Evolutionary conservation across 768 basidiomycete genomes (phyloP), one percentile per base, ranked within the genome.

Genomic region (Chalciporus chontae): DNA sequence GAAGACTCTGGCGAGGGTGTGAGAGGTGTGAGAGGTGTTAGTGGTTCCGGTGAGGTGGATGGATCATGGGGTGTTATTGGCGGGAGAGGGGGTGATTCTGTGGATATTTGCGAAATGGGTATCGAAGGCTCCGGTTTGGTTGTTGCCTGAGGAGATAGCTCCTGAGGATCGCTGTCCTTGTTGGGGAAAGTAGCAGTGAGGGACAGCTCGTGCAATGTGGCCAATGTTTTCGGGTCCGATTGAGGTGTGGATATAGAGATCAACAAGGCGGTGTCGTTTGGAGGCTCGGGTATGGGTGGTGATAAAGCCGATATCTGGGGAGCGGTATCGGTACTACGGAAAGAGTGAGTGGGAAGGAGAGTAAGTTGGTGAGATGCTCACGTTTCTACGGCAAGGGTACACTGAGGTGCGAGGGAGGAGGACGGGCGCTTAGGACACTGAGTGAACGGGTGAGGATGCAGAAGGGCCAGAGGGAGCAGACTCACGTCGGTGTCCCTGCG

Each of bases 1-100:
- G 64, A 64, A 0, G 58, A 47, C 5, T 55, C 51, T 13, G 60
- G 58, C 3, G 59, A 55, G 6, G 61, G 57, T 14, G 64, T 56
- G 18, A 65, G 52, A 0, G 61, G 64, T 9, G 64, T 53, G 17
- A 58, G 42, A 1, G 62, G 65, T 0, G 58, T 55, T 15, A 58
- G 54, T 1, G 55, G 56, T 6, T 59, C 60, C 8, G 53, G 47
- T 13, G 60, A 47, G 1, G 48, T 26, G 9, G 27, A 39, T 3
- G 47, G 14, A n/a, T 53, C 29, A 9, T 9, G 29, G 24, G 24
- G 24, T 3, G 26, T 6, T 5, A 31, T 31, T 31, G 29, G 8
- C 29, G 8, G 53, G 3, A n/a, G 29, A 1, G 47, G 32, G 6
- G 31, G 40, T 13, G 41, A 11, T 8, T 44, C 29, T 15, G 48